phyloP scores from a whole-genome alignment of 2,329 filamentous ascomycete genomes.

The Clonostachys solani region DNA sequence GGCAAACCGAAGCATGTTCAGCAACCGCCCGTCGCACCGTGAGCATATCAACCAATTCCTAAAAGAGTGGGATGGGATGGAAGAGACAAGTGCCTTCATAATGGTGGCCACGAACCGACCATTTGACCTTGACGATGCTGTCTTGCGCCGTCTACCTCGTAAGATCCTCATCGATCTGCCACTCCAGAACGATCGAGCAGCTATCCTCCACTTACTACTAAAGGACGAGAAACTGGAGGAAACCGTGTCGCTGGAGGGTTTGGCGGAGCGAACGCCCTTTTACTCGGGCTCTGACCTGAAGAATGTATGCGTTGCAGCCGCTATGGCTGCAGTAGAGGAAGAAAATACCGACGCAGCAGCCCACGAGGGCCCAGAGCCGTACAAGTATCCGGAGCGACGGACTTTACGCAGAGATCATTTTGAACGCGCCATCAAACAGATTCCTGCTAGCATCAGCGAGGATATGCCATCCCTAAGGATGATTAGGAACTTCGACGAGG shows the following conservation, averaged over 20 bases:
- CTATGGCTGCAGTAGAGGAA: conserved; percentile 74
- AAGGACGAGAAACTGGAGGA: conserved; percentile 60
- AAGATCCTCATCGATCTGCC: conserved; percentile 72
- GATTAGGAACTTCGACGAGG: conserved; percentile 93
- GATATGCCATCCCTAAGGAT: conserved; percentile 85
- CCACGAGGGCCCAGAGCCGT: conserved; percentile 33
- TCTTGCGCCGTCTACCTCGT: conserved; percentile 70
- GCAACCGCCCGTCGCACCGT: conserved; percentile 67
- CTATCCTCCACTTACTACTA: conserved; percentile 69
- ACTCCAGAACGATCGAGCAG: conserved; percentile 57
- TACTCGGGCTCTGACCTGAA: conserved; percentile 85
- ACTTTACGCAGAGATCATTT: conserved; percentile 68
- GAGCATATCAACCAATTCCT: conserved; percentile 97
- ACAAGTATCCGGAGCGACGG: conserved; percentile 58
- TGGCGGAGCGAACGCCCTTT: conserved; percentile 66
- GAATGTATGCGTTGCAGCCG: conserved; percentile 75
- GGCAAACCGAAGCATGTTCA: conserved; percentile 64
- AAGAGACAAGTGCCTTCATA: conserved; percentile 80
- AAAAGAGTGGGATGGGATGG: conserved; percentile 92
- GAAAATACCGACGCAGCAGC: conserved; percentile 45
- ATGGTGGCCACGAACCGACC: conserved; percentile 97
- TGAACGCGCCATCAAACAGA: conserved; percentile 79
- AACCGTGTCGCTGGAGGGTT: conserved; percentile 53
- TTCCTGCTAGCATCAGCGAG: conserved; percentile 87
- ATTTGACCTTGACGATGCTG: conserved; percentile 88